A percentile compares a stretch with the other conserved stretches of the same genome.
Conservation (phyloP, 2,329 filamentous ascomycete genomes). For the Ceratocystis diversiconidia region DNA sequence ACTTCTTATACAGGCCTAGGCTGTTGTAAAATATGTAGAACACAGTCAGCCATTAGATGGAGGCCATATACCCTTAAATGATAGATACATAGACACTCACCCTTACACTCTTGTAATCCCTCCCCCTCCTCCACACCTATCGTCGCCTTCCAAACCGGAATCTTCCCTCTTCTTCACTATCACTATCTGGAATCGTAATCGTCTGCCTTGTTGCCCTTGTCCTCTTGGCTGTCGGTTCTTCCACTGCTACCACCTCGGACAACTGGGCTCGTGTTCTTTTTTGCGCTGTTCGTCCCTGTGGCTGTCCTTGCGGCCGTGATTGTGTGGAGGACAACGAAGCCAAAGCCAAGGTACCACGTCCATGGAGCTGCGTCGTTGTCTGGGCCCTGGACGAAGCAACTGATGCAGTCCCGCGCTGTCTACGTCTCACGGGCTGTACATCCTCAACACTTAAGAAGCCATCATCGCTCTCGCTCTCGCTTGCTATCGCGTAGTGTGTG, state of each 20-base stretch:
- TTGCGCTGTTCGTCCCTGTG: conserved; percentile 24
- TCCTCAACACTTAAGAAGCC: conserved; percentile 14
- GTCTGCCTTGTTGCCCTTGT: conserved; percentile 25
- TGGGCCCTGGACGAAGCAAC: not conserved
- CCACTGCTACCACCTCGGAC: conserved; percentile 18
- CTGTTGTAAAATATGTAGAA: not conserved
- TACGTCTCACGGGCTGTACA: conserved; percentile 8
- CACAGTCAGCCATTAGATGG: not conserved
- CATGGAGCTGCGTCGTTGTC: not conserved
- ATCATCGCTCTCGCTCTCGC: conserved; percentile 25
- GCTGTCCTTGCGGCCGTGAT: conserved; percentile 1
- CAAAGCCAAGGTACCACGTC: not conserved
- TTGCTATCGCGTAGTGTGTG: not conserved
- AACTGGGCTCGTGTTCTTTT: not conserved
- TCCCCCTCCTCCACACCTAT: conserved; percentile 20
- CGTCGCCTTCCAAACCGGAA: conserved; percentile 42
- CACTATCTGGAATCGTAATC: conserved; percentile 28
- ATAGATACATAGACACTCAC: conserved; percentile 3
- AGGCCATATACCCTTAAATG: conserved; percentile 1
- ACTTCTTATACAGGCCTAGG: too few relatives aligned
- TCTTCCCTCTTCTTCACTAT: conserved; percentile 43
- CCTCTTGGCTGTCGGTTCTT: conserved; percentile 25
- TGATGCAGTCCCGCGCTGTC: conserved; percentile 4
- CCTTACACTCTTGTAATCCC: not conserved
- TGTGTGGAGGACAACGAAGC: not conserved